A percentile compares a stretch with the other conserved stretches of the same genome.
These are phyloP conservation scores for Aegilops bicornis DNA, from an alignment of 176 grass and related monocot genomes.

Conservation along the genomic window DNA sequence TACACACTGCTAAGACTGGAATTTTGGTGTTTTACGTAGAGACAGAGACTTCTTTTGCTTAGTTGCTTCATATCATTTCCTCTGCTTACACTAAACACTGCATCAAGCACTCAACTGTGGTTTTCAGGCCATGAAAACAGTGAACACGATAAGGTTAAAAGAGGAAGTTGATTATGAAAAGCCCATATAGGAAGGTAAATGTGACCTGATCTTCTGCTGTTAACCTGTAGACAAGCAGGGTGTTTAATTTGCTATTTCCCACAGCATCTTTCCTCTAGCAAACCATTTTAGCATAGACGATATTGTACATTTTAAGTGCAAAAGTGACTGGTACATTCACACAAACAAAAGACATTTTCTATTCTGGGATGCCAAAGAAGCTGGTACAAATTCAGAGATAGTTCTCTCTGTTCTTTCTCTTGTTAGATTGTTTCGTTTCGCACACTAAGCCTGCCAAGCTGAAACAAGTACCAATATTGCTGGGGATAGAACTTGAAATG, in stretches of 20 bases:
- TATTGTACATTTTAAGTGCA: background rate
- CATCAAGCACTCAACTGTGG: background rate
- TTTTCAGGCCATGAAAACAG: conserved; percentile 65
- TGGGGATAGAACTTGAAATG: background rate
- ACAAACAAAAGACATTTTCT: background rate
- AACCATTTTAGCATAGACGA: background rate
- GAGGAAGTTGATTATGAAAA: conserved; percentile 71
- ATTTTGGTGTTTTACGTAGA: background rate
- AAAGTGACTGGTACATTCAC: background rate
- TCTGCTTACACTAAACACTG: background rate
- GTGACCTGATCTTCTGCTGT: background rate
- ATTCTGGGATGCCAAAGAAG: background rate
- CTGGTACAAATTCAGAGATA: background rate
- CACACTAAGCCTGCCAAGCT: background rate
- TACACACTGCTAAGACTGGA: background rate
- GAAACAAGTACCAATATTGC: background rate
- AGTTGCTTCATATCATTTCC: background rate
- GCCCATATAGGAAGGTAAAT: conserved; percentile 41
- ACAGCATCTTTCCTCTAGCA: background rate
- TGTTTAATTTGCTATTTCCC: background rate
- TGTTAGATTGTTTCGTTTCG: background rate
- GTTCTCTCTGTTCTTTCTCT: background rate
- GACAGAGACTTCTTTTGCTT: background rate
- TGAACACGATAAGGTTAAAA: conserved; percentile 55
- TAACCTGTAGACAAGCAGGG: background rate